These are phyloP conservation scores for Penicillium digitatum DNA, from an alignment of 2,329 filamentous ascomycete genomes.

Conservation along the genomic window DNA sequence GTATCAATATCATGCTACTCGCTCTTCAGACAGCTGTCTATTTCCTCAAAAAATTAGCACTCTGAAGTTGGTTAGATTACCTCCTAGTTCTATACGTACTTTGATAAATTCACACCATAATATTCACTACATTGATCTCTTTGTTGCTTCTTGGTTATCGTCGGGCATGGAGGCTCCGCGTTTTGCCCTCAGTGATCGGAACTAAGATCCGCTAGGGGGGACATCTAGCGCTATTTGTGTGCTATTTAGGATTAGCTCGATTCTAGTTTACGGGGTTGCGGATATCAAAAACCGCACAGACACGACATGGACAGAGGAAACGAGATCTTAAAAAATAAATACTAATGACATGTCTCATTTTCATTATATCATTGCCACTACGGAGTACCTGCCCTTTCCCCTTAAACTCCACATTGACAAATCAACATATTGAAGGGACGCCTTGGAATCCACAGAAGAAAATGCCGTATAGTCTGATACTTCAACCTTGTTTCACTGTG, in stretches of 20 bases:
- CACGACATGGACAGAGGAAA: background rate
- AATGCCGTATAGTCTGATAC: conserved; percentile 1
- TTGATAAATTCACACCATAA: background rate
- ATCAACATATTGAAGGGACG: conserved; percentile 2
- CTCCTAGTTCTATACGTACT: background rate
- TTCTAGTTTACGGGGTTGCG: background rate
- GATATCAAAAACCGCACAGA: background rate
- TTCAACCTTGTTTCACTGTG: background rate
- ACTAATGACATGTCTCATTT: conserved; percentile 11
- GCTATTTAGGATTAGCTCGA: background rate
- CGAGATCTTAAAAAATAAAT: background rate
- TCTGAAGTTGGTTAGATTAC: background rate
- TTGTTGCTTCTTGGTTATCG: background rate
- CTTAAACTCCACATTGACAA: conserved; percentile 7
- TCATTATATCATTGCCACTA: conserved; percentile 11
- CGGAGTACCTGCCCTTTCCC: conserved; percentile 5
- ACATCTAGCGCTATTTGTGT: background rate
- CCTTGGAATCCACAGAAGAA: background rate
- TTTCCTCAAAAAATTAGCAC: background rate
- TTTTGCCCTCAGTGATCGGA: background rate
- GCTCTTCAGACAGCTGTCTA: background rate
- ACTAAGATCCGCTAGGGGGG: too few species aligned
- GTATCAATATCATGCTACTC: background rate
- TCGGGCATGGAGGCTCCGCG: background rate
- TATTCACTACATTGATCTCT: background rate